Evolutionary conservation across 257 asterid species (phyloP), one percentile per base, ranked within the genome.

Genomic region (Lantana camara): DNA sequence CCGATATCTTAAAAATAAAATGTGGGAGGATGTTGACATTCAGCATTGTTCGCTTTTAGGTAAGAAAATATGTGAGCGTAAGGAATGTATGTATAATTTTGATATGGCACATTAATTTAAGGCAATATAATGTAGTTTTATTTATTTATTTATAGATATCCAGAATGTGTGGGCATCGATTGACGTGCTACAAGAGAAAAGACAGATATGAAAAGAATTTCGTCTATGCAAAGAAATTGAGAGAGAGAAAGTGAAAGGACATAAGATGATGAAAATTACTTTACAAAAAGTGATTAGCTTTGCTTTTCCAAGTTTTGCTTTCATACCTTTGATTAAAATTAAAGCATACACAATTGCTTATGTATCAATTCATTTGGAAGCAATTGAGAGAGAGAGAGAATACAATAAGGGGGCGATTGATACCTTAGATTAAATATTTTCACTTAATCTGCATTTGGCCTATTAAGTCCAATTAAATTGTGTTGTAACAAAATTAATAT

Each of bases 211-310:
- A 71, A 67, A 4, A 76, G 73, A 83, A 67, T 79, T 83, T 82
- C 85, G 73, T 77, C 52, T 68, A 79, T 83, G 80, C 77, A 74
- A 49, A 70, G 66, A 71, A 68, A 46, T 47, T 41, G 6, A 57
- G 64, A 67, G 6, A 57, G 64, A 67, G 72, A 75, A 42, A 58
- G 66, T 35, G 74, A 74, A 51, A 69, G 74, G 72, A 70, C 74
- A 71, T 57, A 62, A 53, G 45, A 67, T 62, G 73, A 63, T 75
- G 64, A 74, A 76, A 51, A 78, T 74, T 66, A 74, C 91, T 85
- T 88, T 88, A 75, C 71, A 79, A 57, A 88, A 88, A 88, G 91
- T 78, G 74, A 73, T 67, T 66, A 73, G 40, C 79, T 76, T 76
- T 83, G 72, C 79, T 67, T 80, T 78, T 63, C 14, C 51, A 64